Base-by-base conservation (phyloP, 129 eudicot genomes). In the Helianthus tuberosus region DNA sequence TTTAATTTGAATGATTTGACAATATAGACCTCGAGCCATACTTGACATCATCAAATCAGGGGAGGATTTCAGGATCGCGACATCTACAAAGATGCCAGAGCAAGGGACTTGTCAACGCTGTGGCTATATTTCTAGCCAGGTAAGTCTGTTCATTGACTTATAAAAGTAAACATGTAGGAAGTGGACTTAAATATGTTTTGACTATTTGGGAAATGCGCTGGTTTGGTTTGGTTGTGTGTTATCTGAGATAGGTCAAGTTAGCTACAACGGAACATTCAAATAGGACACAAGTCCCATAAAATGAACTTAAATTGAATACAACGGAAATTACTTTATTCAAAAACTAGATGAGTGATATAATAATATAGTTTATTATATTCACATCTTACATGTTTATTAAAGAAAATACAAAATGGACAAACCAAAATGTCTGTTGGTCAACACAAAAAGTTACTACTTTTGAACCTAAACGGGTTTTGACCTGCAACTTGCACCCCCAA, bases 71-170 rank as follows among this genome's bases (percentile, higher is more conserved):
- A 83, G 99, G 83, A 94, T 94, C 68, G 88, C 99, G 12, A 83
- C 97, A 17, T 75, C 87, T 46, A 94, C 97, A 55, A 94, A 94
- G 73, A 94, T 94, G 97, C 99, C 97, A 0, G 99, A 94, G 80
- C 99, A 94, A 78, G 97, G 97, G 73, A 94, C 85, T 15, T 94
- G 99, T 81, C 91, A 91, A 79, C 89, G 90, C 13, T 94, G 99
- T 58, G 99, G 99, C 73, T 94, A 94, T 81, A 94, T 94, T 75
- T 94, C 99, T 62, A 94, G 99, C 81, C 99, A 94, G 89, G 97
- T 94, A 51, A 68, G 52, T 59, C 55, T 62, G 68, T 59, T 64
- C 54, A 4, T 9, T n/a, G 44, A 73, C 36, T 72, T 72, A 6
- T 72, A 43, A 11, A 72, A 48, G 13, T 59, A 29, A 69, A 32